Evolutionary conservation across 441 rosid species (phyloP), one percentile per base, ranked within the genome.

Genomic region (Macaranga tanarius): DNA sequence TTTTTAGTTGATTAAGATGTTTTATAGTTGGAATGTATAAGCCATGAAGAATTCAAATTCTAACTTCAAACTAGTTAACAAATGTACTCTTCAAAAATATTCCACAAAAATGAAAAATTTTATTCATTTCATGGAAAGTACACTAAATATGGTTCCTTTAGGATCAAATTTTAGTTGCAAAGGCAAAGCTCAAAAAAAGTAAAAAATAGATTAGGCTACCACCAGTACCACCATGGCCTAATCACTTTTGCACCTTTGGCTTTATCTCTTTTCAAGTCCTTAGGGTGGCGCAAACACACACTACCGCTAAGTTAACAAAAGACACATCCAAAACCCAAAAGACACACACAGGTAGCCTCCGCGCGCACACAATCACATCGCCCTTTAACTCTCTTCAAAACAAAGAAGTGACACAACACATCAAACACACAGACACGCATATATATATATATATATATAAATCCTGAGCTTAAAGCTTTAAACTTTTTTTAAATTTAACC

Each of bases 401-500:
- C 42, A 15, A n/a, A n/a, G n/a, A n/a, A 62, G 7, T 15, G n/a
- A 48, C 52, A 5, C 12, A 42, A 31, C 60, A 67, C 25, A 8
- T 15, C 60, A n/a, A n/a, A n/a, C n/a, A n/a, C n/a, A n/a, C n/a
- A n/a, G n/a, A n/a, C n/a, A n/a, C n/a, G n/a, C n/a, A n/a, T n/a
- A n/a, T n/a, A n/a, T n/a, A n/a, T n/a, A n/a, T 6, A 40, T 16
- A 55, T 34, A 2, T 5, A 40, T 16, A 55, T 16, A 28, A 66
- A 59, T 20, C n/a, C n/a, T 59, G 23, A 23, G 22, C 16, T 69
- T 44, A 69, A 69, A 69, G 72, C 64, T 59, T 44, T 10, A 20
- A 55, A 7, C 60, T 25, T 25, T 42, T 56, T 31, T 16, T 31
- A n/a, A n/a, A 7, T 60, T 31, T 60, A 10, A 10, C 16, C 50